Evolutionary conservation across 2,329 filamentous ascomycete species (phyloP), one percentile per base, ranked within the genome.

Genomic region (Passalora sequoiae): DNA sequence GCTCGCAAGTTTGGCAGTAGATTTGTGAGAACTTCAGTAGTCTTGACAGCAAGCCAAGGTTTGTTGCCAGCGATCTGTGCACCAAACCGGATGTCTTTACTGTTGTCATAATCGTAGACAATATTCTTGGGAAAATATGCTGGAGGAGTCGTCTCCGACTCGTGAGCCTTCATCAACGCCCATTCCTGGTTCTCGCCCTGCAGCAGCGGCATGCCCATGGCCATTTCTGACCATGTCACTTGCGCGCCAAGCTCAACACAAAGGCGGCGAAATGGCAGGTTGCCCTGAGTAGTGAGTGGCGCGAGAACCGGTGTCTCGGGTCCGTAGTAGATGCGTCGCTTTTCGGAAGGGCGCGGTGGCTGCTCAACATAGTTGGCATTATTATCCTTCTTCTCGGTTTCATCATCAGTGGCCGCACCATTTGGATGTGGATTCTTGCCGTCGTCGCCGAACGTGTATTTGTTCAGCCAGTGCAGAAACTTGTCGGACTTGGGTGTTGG

Each of bases 191-290:
- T 94, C 52, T 85, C 80, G 25, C 92, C 92, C 65, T 96, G 89
- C 4, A 98, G 76, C 30, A 98, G 69, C 7, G 91, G 89, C 66
- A 94, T 71, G 20, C 87, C 83, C 77, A 98, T 86, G 3, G 91
- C 92, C 92, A 98, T 98, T 67, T 98, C 92, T 0, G 91, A 97
- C 71, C 95, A 98, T 0, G 92, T 98, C 37, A 94, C 75, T 61
- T 96, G 85, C 20, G 89, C 89, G 25, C 92, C 92, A 17, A 97
- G 76, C 43, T 89, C 84, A 9, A 88, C 83, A 60, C 89, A 96
- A 21, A 98, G 78, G 38, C 92, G 80, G 44, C 92, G 83, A 71
- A 95, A 98, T 1, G 92, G 92, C 36, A 97, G 74, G 59, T 98
- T 98, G 33, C 92, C 92, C 68, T 97, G 92, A 0, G 92, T 98